Evolutionary conservation across 257 asterid genomes (phyloP), one percentile per base, ranked within the genome.

Genomic region (Prunella vulgaris): DNA sequence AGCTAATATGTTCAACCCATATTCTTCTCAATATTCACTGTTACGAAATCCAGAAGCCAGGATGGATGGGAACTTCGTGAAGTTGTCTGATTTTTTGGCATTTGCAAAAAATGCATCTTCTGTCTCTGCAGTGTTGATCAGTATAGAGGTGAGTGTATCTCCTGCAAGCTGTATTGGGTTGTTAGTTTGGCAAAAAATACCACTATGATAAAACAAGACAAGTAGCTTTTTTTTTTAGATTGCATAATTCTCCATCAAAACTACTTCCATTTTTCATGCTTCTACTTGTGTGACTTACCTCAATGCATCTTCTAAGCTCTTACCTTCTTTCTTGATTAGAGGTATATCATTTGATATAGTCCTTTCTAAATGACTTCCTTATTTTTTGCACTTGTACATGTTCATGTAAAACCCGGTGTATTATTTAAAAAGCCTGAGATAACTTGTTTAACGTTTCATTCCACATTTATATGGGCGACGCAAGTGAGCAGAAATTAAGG

Each of bases 81-180:
- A 42, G 62, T 74, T 89, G 63, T 84, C 84, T 17, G 87, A 89
- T 14, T 89, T 92, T 77, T 76, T 89, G 81, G 83, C 77, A 68
- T 65, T 84, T 53, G 88, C 95, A 38, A 74, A 70, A 22, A 90
- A 87, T 64, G 75, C 86, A 20, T 61, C 90, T 65, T 81, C 95
- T 24, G 81, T 86, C 76, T 83, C 92, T 74, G 95, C 95, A 76
- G 85, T 92, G 75, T 42, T 89, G 70, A 83, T 89, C 77, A 62
- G 80, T 57, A 77, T 89, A 33, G 93, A 87, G 92, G 97, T 89
- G 72, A 77, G 85, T 79, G 70, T 35, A 59, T 65, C 52, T 22
- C 52, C 28, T 64, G 54, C 42, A 14, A 49, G 25, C 44, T 74
- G 57, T 68, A 61, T 44, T 53, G 48, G 42, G 22, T 15, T 65